phyloP scores from a whole-genome alignment of 1,139 yeast genomes.

The Kodamaea sp. region DNA sequence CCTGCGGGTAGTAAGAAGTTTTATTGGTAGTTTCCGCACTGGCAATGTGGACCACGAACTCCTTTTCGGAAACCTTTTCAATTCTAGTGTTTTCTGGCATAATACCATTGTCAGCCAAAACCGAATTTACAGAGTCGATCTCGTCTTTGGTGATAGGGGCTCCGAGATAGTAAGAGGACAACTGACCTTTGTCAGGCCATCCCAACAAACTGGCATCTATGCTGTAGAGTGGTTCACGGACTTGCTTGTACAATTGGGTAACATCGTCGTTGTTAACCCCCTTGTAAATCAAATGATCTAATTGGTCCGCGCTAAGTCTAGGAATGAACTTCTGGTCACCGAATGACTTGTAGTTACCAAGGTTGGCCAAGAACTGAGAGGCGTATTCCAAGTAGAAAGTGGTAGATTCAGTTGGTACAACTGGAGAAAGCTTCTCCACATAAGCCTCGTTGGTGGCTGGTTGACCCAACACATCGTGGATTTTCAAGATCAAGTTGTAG shows the following conservation, averaged over 20 bases:
- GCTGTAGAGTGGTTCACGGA: constrained; percentile 53
- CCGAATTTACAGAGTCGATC: constrained; percentile 63
- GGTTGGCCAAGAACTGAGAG: constrained; percentile 74
- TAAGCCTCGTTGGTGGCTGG: constrained; percentile 48
- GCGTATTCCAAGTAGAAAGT: constrained; percentile 69
- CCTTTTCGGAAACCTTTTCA: constrained; percentile 44
- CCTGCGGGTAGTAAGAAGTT: constrained; percentile 42
- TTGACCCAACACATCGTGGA: constrained; percentile 54
- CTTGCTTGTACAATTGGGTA: constrained; percentile 40
- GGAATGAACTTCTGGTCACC: constrained; percentile 90
- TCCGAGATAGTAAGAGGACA: constrained; percentile 68
- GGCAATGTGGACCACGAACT: constrained; percentile 62
- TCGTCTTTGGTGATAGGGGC: constrained; percentile 54
- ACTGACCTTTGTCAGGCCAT: constrained; percentile 75
- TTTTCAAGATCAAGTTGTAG: constrained; percentile 61
- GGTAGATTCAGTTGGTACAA: constrained; percentile 29
- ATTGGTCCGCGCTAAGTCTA: constrained; percentile 46
- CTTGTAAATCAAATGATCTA: constrained; percentile 44
- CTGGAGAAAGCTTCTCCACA: constrained; percentile 24
- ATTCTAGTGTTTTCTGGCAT: constrained; percentile 86
- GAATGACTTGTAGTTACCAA: constrained; percentile 86
- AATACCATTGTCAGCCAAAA: constrained; percentile 60
- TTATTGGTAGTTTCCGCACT: constrained; percentile 50
- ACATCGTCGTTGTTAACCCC: constrained; percentile 40
- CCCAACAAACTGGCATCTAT: constrained; percentile 61